Conservation (phyloP, 1,284 basidiomycete species). For the Volvariella surrecta region DNA sequence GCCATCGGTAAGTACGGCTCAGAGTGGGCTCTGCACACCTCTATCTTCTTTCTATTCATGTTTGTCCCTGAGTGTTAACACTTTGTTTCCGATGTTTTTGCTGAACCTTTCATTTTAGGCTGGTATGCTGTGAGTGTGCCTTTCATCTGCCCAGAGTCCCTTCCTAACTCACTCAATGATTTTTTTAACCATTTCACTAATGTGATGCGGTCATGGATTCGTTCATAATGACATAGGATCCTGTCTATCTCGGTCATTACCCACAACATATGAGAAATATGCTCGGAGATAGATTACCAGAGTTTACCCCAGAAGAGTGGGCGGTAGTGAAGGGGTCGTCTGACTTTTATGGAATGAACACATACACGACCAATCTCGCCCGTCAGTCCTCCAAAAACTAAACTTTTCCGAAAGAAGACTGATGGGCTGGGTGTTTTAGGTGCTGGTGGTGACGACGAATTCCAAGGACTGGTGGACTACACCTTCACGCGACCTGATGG, state of each 20-base stretch:
- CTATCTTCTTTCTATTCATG: conserved; percentile 4
- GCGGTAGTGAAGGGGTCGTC: conserved; percentile 63
- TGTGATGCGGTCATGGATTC: neutral
- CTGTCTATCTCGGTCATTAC: conserved; percentile 69
- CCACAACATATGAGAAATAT: conserved; percentile 62
- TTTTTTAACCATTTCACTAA: conserved; percentile 2
- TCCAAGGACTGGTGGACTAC: conserved; percentile 60
- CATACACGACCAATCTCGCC: conserved; percentile 71
- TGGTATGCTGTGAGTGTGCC: conserved; percentile 47
- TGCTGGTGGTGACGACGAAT: conserved; percentile 60
- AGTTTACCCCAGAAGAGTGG: conserved; percentile 57
- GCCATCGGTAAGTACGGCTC: conserved; percentile 45
- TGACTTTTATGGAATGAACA: conserved; percentile 74
- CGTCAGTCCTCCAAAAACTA: conserved; percentile 29
- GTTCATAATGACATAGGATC: conserved; percentile 36
- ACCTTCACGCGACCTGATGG: conserved; percentile 66
- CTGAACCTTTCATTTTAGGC: conserved; percentile 25
- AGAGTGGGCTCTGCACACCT: no score
- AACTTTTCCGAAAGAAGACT: neutral
- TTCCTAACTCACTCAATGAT: conserved; percentile 1
- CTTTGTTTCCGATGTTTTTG: conserved; percentile 18
- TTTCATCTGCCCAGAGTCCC: neutral
- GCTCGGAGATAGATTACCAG: conserved; percentile 58
- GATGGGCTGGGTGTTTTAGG: conserved; percentile 23
- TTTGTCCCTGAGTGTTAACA: conserved; percentile 10